These are phyloP conservation scores for Trichaptum fuscoviolaceum DNA, from an alignment of 768 basidiomycete species.

Conservation along the genomic window DNA sequence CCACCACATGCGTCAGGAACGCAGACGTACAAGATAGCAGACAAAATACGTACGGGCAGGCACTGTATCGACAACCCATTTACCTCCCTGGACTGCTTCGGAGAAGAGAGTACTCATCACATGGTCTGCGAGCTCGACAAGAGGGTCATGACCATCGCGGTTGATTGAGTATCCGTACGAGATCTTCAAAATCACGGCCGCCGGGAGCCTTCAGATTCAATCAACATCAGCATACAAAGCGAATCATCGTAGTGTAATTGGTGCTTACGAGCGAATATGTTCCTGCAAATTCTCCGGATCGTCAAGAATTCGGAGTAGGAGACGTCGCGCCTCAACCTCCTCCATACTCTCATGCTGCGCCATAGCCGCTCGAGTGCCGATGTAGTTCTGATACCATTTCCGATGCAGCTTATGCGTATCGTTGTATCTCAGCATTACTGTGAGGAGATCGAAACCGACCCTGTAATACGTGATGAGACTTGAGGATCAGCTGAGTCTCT, in stretches of 20 bases:
- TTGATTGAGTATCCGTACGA: conserved; percentile 14
- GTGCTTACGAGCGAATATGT: conserved; percentile 7
- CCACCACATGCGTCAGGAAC: too few relatives aligned
- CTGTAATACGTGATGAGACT: too few relatives aligned
- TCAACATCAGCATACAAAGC: not conserved
- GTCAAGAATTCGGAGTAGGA: conserved; percentile 25
- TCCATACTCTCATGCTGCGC: conserved; percentile 22
- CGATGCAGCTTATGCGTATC: not conserved
- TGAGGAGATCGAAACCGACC: too few relatives aligned
- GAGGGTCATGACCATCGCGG: conserved; percentile 8
- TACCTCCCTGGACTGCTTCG: conserved; percentile 5
- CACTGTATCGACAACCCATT: conserved; percentile 9
- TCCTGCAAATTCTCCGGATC: conserved; percentile 1
- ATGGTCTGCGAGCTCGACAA: conserved; percentile 7
- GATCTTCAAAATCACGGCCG: conserved; percentile 11
- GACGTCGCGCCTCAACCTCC: conserved; percentile 23
- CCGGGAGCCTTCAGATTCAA: conserved; percentile 5
- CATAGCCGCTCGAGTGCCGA: conserved; percentile 21
- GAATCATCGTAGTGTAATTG: not conserved
- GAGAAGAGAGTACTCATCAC: conserved; percentile 11
- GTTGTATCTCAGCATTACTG: too few relatives aligned
- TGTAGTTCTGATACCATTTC: conserved; percentile 4
- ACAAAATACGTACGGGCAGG: conserved; percentile 18
- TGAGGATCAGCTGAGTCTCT: not conserved
- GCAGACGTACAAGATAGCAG: too few relatives aligned